A percentile compares a stretch with the other conserved stretches of the same genome.
Conservation (phyloP, 371 early-diverging fungal species). For the Syncephalis plumigaleata region DNA sequence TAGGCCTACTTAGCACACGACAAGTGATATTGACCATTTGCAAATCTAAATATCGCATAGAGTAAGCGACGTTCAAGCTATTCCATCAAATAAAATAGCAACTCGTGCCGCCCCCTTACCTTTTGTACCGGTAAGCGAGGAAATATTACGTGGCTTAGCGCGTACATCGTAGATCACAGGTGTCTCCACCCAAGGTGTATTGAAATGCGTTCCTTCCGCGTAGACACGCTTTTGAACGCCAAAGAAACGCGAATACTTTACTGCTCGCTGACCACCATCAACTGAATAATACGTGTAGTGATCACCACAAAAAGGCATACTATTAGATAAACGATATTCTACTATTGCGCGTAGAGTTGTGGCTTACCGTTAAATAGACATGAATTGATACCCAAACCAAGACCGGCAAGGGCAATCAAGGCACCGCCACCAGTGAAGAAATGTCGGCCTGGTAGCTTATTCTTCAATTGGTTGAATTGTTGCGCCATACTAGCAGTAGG, state of each 20-base stretch:
- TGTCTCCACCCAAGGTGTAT: constrained; percentile 91
- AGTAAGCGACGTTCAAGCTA: constrained; percentile 33
- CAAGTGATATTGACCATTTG: constrained; percentile 99
- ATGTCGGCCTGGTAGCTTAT: too few relatives aligned
- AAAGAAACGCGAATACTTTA: constrained; percentile 88
- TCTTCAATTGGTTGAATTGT: too few relatives aligned
- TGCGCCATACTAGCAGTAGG: too few relatives aligned
- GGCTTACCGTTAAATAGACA: constrained; percentile 64
- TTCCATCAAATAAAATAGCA: constrained; percentile 45
- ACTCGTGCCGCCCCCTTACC: constrained; percentile 24
- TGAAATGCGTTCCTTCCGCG: constrained; percentile 94
- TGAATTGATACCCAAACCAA: constrained; percentile 52
- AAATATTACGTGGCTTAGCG: constrained; percentile 93
- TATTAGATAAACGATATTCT: neutral
- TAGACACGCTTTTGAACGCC: constrained; percentile 76
- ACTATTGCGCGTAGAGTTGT: neutral
- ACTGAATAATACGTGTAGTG: constrained; percentile 45
- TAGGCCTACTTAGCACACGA: constrained; percentile 92
- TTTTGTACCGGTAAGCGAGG: constrained; percentile 94
- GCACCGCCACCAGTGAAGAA: constrained; percentile 43
- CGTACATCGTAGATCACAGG: constrained; percentile 93
- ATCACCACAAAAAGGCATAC: neutral
- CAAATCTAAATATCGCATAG: constrained; percentile 65
- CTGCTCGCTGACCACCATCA: constrained; percentile 95
- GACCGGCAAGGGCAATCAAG: constrained; percentile 41